phyloP scores from a whole-genome alignment of 2,329 filamentous ascomycete genomes.

The Decorospora gaudefroyi region DNA sequence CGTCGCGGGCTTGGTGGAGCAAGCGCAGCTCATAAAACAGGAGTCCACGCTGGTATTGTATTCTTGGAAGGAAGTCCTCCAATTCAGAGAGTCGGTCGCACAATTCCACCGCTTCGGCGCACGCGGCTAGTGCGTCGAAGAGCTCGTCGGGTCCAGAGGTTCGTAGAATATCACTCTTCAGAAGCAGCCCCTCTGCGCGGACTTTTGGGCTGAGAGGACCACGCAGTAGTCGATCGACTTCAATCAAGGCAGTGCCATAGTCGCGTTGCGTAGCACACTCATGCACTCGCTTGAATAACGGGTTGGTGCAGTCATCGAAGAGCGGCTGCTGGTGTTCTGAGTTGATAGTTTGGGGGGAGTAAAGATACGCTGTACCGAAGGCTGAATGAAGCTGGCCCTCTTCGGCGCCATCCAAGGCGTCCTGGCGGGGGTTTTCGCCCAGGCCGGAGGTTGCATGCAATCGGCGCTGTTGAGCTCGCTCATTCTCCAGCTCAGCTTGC shows the following conservation, averaged over 20 bases:
- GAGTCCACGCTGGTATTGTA: slow-evolving; percentile 35
- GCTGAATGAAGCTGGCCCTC: not conserved
- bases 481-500: slow-evolving; percentile 42
- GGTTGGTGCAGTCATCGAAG: slow-evolving; percentile 15
- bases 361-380: slow-evolving; percentile 24
- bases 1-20: slow-evolving; percentile 29
- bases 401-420: slow-evolving; percentile 8
- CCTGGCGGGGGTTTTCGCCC: not conserved
- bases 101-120: slow-evolving; percentile 39
- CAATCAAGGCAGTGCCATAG: slow-evolving; percentile 30
- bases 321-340: not conserved
- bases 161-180: slow-evolving; percentile 37
- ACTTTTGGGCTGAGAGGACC: slow-evolving; percentile 32
- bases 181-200: slow-evolving; percentile 35
- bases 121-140: slow-evolving; percentile 38
- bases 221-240: slow-evolving; percentile 33
- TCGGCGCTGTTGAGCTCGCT: slow-evolving; percentile 26
- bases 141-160: slow-evolving; percentile 30
- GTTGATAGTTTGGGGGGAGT: slow-evolving; percentile 1
- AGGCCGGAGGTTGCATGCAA: slow-evolving; percentile 6
- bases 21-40: slow-evolving; percentile 32
- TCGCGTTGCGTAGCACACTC: slow-evolving; percentile 23
- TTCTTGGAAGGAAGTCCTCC: slow-evolving; percentile 26
- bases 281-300: slow-evolving; percentile 27
- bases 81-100: slow-evolving; percentile 31